Percentiles rank a stretch among this genome's conserved stretches.
phyloP scores from a whole-genome alignment of 2,329 filamentous ascomycete species.

The Nannizziopsis barbatae region DNA sequence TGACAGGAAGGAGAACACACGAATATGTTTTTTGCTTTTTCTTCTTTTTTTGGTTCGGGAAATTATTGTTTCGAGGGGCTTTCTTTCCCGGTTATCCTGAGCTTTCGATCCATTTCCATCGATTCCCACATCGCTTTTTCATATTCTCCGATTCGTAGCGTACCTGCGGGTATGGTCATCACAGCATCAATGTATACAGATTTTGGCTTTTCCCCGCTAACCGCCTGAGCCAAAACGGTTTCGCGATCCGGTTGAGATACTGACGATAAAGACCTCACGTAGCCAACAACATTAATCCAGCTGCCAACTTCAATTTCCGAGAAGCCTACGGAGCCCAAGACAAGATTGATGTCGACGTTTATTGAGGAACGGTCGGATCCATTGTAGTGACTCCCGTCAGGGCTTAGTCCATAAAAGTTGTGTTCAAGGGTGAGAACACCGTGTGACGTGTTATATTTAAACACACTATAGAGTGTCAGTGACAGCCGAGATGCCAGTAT shows the following conservation, averaged over 20 bases:
- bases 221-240: background rate
- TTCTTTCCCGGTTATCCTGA: conserved; percentile 10
- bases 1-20: too few relatives aligned
- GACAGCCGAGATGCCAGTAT: background rate
- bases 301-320: conserved; percentile 60
- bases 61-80: background rate
- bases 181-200: conserved; percentile 57
- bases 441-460: conserved; percentile 44
- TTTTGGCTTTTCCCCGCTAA: background rate
- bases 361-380: conserved; percentile 18
- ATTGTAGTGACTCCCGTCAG: background rate
- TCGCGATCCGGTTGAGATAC: background rate
- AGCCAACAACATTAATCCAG: conserved; percentile 85
- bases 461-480: conserved; percentile 40
- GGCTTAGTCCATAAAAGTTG: conserved; percentile 40
- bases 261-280: conserved; percentile 41
- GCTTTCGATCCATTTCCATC: conserved; percentile 25
- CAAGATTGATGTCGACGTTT: conserved; percentile 61
- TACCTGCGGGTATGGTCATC: conserved; percentile 64
- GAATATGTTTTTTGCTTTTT: too few relatives aligned
- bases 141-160: conserved; percentile 60
- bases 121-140: conserved; percentile 45
- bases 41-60: background rate
- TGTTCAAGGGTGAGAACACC: conserved; percentile 60
- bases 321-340: conserved; percentile 54